Evolutionary conservation across 1,284 basidiomycete genomes (phyloP).

Genomic region (Pyrrhoderma lamaoense): DNA sequence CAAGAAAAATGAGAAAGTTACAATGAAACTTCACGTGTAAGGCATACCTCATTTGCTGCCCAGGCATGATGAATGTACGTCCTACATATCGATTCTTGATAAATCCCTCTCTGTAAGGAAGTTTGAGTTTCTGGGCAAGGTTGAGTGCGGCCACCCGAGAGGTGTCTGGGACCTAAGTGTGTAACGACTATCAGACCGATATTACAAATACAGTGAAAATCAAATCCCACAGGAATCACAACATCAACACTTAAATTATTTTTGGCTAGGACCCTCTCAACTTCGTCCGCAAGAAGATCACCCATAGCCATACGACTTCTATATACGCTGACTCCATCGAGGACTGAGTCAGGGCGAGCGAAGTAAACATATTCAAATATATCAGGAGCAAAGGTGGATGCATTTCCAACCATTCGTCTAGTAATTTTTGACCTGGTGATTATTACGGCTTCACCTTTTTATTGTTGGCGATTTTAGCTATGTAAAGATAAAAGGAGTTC

Average conservation of each 20-base stretch:
- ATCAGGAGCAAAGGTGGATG: conserved; percentile 87
- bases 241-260: conserved; percentile 80
- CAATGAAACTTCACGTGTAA: conserved; percentile 14
- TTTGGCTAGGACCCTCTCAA: conserved; percentile 64
- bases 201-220: conserved; percentile 12
- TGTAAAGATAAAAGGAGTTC: neutral
- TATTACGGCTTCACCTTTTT: conserved; percentile 85
- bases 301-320: conserved; percentile 99
- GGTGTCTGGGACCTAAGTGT: conserved; percentile 81
- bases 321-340: conserved; percentile 97
- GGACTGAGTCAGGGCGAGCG: conserved; percentile 94
- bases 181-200: conserved; percentile 3
- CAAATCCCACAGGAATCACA: conserved; percentile 80
- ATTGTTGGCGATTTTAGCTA: neutral
- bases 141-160: conserved; percentile 95
- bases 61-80: conserved; percentile 99
- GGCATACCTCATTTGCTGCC: conserved; percentile 78
- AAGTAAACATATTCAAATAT: conserved; percentile 99
- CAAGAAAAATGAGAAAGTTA: conserved; percentile 2
- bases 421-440: conserved; percentile 77
- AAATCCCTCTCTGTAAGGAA: conserved; percentile 98
- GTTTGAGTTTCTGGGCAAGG: conserved; percentile 80
- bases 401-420: conserved; percentile 63
- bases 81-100: conserved; percentile 99
- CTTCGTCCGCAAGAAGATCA: conserved; percentile 87